Percentiles rank a stretch among this genome's conserved stretches.
Evolutionary conservation across 305 asterid species (phyloP).

Genomic region (Fraxinus sp.): DNA sequence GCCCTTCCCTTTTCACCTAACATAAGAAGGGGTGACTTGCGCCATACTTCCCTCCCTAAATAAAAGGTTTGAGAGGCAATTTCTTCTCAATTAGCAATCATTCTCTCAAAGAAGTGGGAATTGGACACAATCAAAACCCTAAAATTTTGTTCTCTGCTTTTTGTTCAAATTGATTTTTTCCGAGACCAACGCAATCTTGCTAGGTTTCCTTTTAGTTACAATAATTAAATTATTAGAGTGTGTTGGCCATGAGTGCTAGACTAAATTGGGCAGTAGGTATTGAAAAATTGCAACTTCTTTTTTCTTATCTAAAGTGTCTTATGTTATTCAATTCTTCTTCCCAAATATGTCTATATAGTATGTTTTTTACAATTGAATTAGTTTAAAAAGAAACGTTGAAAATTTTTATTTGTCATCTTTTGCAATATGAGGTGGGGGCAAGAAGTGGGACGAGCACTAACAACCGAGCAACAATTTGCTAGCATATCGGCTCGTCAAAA

Average conservation of each 20-base stretch:
- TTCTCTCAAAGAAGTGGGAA: not conserved
- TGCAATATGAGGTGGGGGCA: not conserved
- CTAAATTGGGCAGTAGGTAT: not conserved
- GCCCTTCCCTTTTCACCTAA: not conserved
- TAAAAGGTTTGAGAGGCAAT: not conserved
- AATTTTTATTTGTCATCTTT: not conserved
- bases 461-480: no score
- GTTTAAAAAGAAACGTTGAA: not conserved
- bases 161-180: not conserved
- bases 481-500: no score
- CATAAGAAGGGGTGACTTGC: constrained; percentile 18
- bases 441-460: not conserved
- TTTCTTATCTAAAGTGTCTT: not conserved
- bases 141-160: not conserved
- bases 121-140: constrained; percentile 6
- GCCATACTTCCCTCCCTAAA: constrained; percentile 15
- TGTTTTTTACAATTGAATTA: not conserved
- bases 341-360: not conserved
- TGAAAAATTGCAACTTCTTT: not conserved
- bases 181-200: not conserved
- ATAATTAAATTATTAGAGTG: not conserved
- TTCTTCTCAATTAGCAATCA: constrained; percentile 20
- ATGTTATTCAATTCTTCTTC: not conserved
- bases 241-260: not conserved
- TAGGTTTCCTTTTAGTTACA: not conserved